Evolutionary conservation across 805 yeast species (phyloP), one percentile per base, ranked within the genome.

Genomic region (Yarrowia sp.): DNA sequence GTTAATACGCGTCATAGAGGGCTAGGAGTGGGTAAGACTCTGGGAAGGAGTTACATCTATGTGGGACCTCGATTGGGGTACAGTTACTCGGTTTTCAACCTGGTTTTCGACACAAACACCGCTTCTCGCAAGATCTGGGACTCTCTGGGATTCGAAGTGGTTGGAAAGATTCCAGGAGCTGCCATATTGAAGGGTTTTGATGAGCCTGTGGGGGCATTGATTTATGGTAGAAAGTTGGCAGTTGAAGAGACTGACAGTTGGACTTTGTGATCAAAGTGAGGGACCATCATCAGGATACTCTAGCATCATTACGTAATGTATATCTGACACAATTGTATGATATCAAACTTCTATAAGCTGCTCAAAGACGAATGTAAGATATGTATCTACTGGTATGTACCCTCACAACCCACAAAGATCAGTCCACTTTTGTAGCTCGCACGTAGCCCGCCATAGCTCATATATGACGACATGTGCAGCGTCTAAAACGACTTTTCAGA

Each of bases 1-100:
- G 98, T 94, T 2, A 92, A 94, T 77, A 95, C 97, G 7, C 97
- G 97, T 72, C 91, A 91, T 73, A 82, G 99, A 73, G 92, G 94
- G 36, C 90, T 90, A 75, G 97, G 98, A 4, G 91, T 94, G 35
- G 99, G 98, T 4, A 82, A 88, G 69, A 89, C 95, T 0, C 78
- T 95, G 70, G 88, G 90, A 15, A 96, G 91, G 73, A 89, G 96
- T 73, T 91, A 87, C 73, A 76, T 93, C 36, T 91, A 89, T 70
- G 94, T 98, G 98, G 92, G 97, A 1, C 94, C 94, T 15, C 82
- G 87, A 70, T 81, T 95, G 50, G 97, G 97, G 5, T 94, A 90
- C 77, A 89, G 93, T 0, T 90, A 92, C 72, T 85, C 91, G 5
- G 85, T 90, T 71, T 90, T 95, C 79, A 92, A 92, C 72, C 81